phyloP scores from a whole-genome alignment of 257 asterid species.

The Coffea canephora region DNA sequence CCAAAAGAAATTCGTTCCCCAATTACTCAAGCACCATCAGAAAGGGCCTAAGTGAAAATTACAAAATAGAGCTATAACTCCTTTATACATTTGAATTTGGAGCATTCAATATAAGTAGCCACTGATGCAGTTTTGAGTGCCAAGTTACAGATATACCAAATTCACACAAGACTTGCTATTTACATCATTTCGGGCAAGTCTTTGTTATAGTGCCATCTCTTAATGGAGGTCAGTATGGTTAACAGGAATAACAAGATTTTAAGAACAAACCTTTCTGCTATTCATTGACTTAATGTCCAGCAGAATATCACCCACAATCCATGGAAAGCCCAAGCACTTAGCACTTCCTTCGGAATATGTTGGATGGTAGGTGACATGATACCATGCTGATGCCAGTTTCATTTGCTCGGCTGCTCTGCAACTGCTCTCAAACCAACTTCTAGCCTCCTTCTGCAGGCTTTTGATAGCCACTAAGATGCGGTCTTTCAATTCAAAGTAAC shows the following conservation, averaged over 20 bases:
- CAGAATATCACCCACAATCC: constrained; percentile 75
- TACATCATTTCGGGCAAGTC: neutral
- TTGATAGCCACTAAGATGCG: constrained; percentile 67
- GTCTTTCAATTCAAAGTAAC: constrained; percentile 76
- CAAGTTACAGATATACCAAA: neutral
- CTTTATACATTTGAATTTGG: no score
- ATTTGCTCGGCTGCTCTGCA: constrained; percentile 31
- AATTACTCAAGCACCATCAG: neutral
- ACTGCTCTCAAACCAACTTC: constrained; percentile 55
- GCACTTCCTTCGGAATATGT: constrained; percentile 38
- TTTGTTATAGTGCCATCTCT: neutral
- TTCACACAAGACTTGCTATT: neutral
- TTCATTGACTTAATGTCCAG: constrained; percentile 50
- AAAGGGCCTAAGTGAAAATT: neutral
- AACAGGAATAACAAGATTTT: neutral
- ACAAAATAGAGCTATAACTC: neutral
- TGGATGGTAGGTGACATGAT: constrained; percentile 67
- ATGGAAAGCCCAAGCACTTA: constrained; percentile 82
- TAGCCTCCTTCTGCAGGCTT: constrained; percentile 70
- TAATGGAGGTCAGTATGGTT: neutral
- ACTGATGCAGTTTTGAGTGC: neutral
- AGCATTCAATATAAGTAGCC: neutral
- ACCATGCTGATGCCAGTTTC: constrained; percentile 90
- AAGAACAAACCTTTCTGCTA: constrained; percentile 1
- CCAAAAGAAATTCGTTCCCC: neutral